phyloP scores from a whole-genome alignment of 2,329 filamentous ascomycete genomes.

The Orbilia ellipsospora region DNA sequence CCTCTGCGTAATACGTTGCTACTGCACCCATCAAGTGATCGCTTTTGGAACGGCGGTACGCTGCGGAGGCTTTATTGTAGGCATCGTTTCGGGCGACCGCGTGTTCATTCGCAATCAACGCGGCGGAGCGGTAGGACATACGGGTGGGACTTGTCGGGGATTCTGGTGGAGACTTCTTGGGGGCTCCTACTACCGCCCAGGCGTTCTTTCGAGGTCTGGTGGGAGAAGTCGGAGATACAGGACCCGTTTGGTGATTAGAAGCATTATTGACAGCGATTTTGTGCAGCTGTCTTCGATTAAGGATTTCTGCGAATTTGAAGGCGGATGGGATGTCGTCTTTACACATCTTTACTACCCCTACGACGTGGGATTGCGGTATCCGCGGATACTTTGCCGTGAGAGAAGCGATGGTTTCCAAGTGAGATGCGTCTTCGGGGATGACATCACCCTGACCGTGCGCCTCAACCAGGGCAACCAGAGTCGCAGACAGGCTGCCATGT shows the following conservation, averaged over 20 bases:
- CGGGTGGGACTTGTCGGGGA: conserved; percentile 53
- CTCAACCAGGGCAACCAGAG: conserved; percentile 56
- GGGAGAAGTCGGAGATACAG: conserved; percentile 14
- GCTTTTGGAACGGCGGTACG: conserved; percentile 57
- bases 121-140: conserved; percentile 34
- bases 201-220: conserved; percentile 12
- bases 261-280: conserved; percentile 28
- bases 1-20: conserved; percentile 57
- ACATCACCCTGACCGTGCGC: conserved; percentile 24
- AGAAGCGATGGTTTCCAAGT: conserved; percentile 50
- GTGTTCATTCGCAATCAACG: conserved; percentile 31
- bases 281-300: conserved; percentile 48
- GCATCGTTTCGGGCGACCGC: conserved; percentile 56
- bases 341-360: conserved; percentile 57
- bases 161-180: conserved; percentile 14
- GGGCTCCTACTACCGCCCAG: conserved; percentile 25
- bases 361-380: conserved; percentile 47
- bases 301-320: conserved; percentile 57
- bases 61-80: conserved; percentile 57
- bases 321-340: conserved; percentile 56
- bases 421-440: conserved; percentile 54
- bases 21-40: conserved; percentile 57
- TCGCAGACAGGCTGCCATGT: conserved; percentile 52
- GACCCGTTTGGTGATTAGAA: neutral
- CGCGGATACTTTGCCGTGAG: conserved; percentile 35